Evolutionary conservation across 2,329 filamentous ascomycete genomes (phyloP).

Genomic region (Fusarium albosuccineum): DNA sequence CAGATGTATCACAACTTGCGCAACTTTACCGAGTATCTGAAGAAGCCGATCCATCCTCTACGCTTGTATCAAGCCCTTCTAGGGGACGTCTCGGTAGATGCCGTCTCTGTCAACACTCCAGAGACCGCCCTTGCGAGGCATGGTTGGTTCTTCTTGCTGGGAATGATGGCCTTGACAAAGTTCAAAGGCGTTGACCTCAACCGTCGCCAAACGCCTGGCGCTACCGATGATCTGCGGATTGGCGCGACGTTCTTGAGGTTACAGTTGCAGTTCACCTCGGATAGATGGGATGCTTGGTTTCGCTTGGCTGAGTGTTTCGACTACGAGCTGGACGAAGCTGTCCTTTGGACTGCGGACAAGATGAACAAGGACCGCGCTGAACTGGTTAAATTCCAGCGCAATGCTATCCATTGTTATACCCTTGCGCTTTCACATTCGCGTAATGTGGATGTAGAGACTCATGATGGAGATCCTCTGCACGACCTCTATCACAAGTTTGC

Average conservation of each 20-base stretch:
- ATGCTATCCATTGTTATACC: constrained; percentile 84
- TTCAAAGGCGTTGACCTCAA: constrained; percentile 79
- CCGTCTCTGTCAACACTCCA: constrained; percentile 74
- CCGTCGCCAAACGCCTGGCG: constrained; percentile 81
- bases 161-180: constrained; percentile 88
- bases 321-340: constrained; percentile 86
- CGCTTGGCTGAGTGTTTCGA: constrained; percentile 89
- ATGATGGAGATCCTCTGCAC: constrained; percentile 66
- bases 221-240: constrained; percentile 86
- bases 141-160: constrained; percentile 93
- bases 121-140: constrained; percentile 81
- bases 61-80: constrained; percentile 84
- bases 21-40: constrained; percentile 84
- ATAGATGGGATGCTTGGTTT: constrained; percentile 93
- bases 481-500: constrained; percentile 72
- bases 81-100: constrained; percentile 81
- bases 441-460: constrained; percentile 56
- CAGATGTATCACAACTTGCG: constrained; percentile 90
- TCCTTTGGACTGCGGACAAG: constrained; percentile 91
- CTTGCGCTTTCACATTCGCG: constrained; percentile 70
- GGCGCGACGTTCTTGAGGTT: constrained; percentile 84
- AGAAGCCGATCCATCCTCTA: constrained; percentile 84
- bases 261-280: constrained; percentile 84
- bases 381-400: constrained; percentile 80
- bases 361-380: constrained; percentile 86